Evolutionary conservation across 805 yeast genomes (phyloP).

Genomic region (Spathaspora sp.): DNA sequence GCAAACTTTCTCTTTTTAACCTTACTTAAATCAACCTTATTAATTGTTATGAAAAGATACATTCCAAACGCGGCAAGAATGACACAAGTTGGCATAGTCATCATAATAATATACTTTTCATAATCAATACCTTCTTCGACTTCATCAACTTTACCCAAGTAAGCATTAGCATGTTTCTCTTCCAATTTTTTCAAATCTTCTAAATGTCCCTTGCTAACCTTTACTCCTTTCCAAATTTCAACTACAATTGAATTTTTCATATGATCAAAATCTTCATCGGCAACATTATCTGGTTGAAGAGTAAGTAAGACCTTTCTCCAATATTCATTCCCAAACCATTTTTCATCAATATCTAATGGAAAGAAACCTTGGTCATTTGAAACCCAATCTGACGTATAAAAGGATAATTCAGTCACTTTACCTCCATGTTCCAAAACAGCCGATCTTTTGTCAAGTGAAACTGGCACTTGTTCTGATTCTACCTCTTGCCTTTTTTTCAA

Average conservation of each 20-base stretch:
- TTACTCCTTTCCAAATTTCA: conserved; percentile 48
- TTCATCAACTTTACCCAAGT: conserved; percentile 19
- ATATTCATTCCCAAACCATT: conserved; percentile 54
- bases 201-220: conserved; percentile 46
- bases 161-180: conserved; percentile 20
- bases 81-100: conserved; percentile 68
- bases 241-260: conserved; percentile 40
- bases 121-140: conserved; percentile 48
- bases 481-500: conserved; percentile 37
- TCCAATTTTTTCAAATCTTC: conserved; percentile 40
- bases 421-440: conserved; percentile 38
- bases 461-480: neutral
- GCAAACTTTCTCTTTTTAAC: conserved; percentile 30
- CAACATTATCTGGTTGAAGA: conserved; percentile 66
- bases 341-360: conserved; percentile 57
- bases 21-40: conserved; percentile 45
- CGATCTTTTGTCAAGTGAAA: conserved; percentile 21
- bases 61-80: conserved; percentile 55
- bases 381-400: conserved; percentile 73
- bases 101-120: conserved; percentile 58
- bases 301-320: conserved; percentile 59
- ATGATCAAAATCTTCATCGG: conserved; percentile 64
- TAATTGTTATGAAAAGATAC: conserved; percentile 60
- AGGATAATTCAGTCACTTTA: conserved; percentile 35
- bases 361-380: conserved; percentile 55